Evolutionary conservation across 768 basidiomycete genomes (phyloP).

Genomic region (Mycena capillaripes): DNA sequence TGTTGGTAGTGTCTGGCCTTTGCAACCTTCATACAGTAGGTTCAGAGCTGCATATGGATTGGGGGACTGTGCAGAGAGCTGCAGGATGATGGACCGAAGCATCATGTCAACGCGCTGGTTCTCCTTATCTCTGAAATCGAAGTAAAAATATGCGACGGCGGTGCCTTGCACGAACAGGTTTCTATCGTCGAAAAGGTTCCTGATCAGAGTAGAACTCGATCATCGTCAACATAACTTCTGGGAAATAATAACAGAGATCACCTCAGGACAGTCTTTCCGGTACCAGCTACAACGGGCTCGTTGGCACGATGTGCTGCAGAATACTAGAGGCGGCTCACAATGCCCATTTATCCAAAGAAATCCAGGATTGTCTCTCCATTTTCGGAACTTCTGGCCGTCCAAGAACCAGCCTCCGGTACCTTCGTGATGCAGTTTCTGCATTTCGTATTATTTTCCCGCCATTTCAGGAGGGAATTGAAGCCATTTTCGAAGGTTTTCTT

Average conservation of each 20-base stretch:
- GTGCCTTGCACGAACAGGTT: background rate
- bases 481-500: constrained; percentile 1
- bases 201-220: background rate
- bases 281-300: too few relatives aligned
- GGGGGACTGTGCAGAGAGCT: background rate
- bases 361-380: background rate
- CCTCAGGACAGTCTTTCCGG: constrained; percentile 3
- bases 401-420: background rate
- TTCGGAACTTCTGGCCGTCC: background rate
- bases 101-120: constrained; percentile 27
- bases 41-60: background rate
- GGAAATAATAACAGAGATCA: background rate
- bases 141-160: constrained; percentile 39
- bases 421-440: background rate
- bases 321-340: background rate
- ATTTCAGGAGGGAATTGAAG: background rate
- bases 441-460: background rate
- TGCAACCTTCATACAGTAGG: too few relatives aligned
- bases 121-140: constrained; percentile 37
- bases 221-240: background rate
- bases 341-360: background rate
- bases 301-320: too few relatives aligned
- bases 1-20: too few relatives aligned
- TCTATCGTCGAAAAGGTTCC: background rate
- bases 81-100: constrained; percentile 3